Evolutionary conservation across 2,329 filamentous ascomycete genomes (phyloP).

Genomic region (Claviceps quebecensis): DNA sequence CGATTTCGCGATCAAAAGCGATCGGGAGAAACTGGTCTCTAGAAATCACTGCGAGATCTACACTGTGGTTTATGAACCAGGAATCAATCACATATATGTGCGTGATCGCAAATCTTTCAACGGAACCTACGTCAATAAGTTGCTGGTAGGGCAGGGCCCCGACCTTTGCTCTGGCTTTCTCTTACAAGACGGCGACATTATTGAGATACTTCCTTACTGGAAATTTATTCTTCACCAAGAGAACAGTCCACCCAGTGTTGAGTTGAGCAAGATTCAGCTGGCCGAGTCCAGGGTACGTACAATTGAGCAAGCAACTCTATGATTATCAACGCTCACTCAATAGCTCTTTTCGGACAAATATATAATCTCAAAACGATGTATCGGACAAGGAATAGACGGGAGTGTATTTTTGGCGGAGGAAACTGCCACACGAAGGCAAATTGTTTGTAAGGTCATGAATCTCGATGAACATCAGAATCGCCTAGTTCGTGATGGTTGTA

Average conservation of each 20-base stretch:
- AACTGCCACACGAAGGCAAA: constrained; percentile 36
- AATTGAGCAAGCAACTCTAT: neutral
- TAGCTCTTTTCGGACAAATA: constrained; percentile 22
- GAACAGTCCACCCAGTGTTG: constrained; percentile 8
- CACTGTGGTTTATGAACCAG: constrained; percentile 34
- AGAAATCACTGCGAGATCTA: constrained; percentile 43
- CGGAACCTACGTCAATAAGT: constrained; percentile 38
- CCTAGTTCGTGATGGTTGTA: constrained; percentile 15
- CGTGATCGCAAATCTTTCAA: constrained; percentile 40
- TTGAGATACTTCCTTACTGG: constrained; percentile 28
- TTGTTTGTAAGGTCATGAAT: constrained; percentile 56
- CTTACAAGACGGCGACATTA: constrained; percentile 34
- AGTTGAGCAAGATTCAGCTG: constrained; percentile 16
- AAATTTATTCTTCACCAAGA: constrained; percentile 21
- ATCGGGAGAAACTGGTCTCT: constrained; percentile 28
- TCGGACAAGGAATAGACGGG: constrained; percentile 25
- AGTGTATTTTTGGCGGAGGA: constrained; percentile 29
- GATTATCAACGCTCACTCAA: neutral
- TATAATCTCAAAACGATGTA: constrained; percentile 18
- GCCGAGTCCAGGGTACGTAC: constrained; percentile 19
- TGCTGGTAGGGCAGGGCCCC: constrained; percentile 26
- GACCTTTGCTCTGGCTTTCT: constrained; percentile 29
- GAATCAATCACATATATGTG: constrained; percentile 34
- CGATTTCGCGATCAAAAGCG: constrained; percentile 22
- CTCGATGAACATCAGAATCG: constrained; percentile 22